A percentile compares a stretch with the other conserved stretches of the same genome.
phyloP scores from a whole-genome alignment of 1,284 basidiomycete genomes.

The Pseudozyma sp. region DNA sequence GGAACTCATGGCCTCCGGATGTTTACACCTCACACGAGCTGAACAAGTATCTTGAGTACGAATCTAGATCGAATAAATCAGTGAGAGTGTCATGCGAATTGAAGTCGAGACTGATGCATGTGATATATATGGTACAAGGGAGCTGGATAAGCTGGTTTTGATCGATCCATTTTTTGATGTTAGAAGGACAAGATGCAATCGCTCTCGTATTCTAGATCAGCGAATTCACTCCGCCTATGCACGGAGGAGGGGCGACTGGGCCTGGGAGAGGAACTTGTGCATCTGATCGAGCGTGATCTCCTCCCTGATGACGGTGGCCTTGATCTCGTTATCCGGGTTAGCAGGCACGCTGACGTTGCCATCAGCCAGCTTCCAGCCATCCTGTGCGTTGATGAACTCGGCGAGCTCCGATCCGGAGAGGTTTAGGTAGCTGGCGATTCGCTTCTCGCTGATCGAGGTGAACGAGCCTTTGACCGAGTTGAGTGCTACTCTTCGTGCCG shows the following conservation, averaged over 20 bases:
- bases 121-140: constrained; percentile 45
- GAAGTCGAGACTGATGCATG: constrained; percentile 35
- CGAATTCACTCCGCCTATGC: constrained; percentile 11
- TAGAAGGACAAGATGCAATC: background rate
- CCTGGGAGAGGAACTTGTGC: constrained; percentile 59
- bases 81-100: background rate
- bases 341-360: constrained; percentile 78
- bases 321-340: constrained; percentile 79
- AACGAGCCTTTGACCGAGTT: constrained; percentile 83
- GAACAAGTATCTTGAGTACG: too few species aligned
- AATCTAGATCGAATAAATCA: background rate
- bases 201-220: too few species aligned
- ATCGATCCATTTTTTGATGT: constrained; percentile 9
- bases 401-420: constrained; percentile 78
- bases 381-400: constrained; percentile 75
- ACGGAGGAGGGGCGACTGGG: constrained; percentile 46
- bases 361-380: constrained; percentile 81
- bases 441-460: constrained; percentile 77
- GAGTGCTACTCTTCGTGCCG: constrained; percentile 80
- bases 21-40: too few species aligned
- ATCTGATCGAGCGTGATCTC: constrained; percentile 81
- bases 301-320: constrained; percentile 92
- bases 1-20: too few species aligned
- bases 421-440: constrained; percentile 80
- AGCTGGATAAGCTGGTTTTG: constrained; percentile 12